A percentile compares a stretch with the other conserved stretches of the same genome.
Conservation (phyloP, 139 green algal species). For the Trebouxia sp. region DNA sequence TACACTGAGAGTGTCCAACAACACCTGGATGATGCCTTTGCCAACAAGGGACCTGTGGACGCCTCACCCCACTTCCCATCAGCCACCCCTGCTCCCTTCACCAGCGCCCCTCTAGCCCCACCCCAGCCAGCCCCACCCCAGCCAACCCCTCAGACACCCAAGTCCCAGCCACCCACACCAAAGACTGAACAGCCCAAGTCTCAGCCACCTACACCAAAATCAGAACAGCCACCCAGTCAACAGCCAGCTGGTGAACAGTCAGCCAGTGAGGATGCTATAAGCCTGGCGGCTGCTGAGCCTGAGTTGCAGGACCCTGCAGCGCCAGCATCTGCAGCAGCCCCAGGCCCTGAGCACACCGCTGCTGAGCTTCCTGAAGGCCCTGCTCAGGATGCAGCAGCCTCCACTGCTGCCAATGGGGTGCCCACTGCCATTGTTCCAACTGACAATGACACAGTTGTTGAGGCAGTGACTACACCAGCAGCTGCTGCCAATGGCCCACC, state of each 20-base stretch:
- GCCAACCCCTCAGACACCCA: not conserved
- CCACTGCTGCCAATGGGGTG: not conserved
- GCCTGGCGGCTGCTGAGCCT: not conserved
- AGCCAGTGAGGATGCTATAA: not conserved
- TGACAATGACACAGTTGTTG: not conserved
- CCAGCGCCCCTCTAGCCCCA: not conserved
- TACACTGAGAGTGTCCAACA: conserved; percentile 58
- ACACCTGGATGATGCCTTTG: conserved; percentile 62
- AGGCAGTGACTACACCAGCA: conserved; percentile 2
- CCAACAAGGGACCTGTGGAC: not conserved
- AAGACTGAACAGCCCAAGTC: no score
- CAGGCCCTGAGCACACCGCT: conserved; percentile 18
- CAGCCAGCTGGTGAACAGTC: no score
- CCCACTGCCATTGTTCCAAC: conserved; percentile 19
- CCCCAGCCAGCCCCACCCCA: not conserved
- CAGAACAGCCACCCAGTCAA: no score
- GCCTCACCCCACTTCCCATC: not conserved
- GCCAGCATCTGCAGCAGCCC: not conserved
- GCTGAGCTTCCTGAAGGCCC: conserved; percentile 8
- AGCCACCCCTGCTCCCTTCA: not conserved
- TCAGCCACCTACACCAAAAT: no score
- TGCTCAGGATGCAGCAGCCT: conserved; percentile 19
- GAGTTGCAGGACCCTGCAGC: conserved; percentile 3
- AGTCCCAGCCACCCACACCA: no score
- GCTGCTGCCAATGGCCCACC: not conserved